Percentiles rank a stretch among this genome's conserved stretches.
These are phyloP conservation scores for Lactifluus pinguis DNA, from an alignment of 768 basidiomycete genomes.

Conservation along the genomic window DNA sequence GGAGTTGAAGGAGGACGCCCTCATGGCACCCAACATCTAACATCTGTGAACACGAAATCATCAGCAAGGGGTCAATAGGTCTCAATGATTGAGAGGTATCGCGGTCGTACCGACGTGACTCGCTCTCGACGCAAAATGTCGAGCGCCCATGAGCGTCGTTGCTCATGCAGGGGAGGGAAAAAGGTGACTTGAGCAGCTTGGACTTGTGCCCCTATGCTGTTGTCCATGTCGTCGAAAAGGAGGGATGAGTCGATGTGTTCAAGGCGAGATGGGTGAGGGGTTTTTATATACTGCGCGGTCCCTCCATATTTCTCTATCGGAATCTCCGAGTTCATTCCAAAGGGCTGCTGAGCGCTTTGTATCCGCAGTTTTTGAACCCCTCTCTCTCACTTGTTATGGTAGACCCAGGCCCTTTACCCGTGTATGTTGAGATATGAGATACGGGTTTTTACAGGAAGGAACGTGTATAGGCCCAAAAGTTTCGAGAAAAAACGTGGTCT, in stretches of 20 bases:
- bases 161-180: constrained; percentile 56
- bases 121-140: constrained; percentile 49
- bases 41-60: constrained; percentile 35
- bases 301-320: background rate
- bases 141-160: constrained; percentile 65
- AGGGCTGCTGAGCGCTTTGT: background rate
- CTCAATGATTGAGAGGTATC: background rate
- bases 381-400: background rate
- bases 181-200: constrained; percentile 39
- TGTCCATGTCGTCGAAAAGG: background rate
- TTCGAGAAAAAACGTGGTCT: background rate
- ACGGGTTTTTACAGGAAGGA: background rate
- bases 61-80: background rate
- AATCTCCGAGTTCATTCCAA: background rate
- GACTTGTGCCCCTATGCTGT: background rate
- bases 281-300: constrained; percentile 3
- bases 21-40: constrained; percentile 83
- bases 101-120: constrained; percentile 38
- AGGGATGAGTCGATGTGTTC: background rate
- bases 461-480: background rate
- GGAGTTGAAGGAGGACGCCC: constrained; percentile 58
- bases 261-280: background rate
- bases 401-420: constrained; percentile 2
- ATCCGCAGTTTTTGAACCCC: background rate
- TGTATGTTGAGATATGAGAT: background rate